Percentiles rank a stretch among this genome's conserved stretches.
These are phyloP conservation scores for Trypanosoma melophagium DNA, from an alignment of 208 protist species.

Conservation along the genomic window DNA sequence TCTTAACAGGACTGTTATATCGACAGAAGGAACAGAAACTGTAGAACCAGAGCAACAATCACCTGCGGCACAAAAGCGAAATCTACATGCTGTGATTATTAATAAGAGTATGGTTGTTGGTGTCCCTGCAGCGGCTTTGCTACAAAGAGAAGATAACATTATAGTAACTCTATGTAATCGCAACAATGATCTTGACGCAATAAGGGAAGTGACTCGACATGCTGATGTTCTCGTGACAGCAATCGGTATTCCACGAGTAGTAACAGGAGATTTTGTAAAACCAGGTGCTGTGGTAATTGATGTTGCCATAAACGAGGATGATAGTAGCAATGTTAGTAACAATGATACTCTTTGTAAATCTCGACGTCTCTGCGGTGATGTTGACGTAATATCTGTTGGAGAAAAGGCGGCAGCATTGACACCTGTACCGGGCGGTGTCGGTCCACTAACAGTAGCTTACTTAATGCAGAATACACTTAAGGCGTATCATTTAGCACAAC, in stretches of 20 bases:
- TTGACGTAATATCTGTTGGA: conserved; percentile 79
- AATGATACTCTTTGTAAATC: background rate
- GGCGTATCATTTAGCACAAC: conserved; percentile 47
- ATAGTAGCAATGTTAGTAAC: conserved; percentile 2
- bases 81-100: conserved; percentile 90
- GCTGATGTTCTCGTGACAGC: conserved; percentile 94
- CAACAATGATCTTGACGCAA: conserved; percentile 65
- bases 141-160: conserved; percentile 75
- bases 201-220: conserved; percentile 36
- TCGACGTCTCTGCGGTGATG: conserved; percentile 60
- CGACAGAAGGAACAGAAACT: background rate
- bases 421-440: conserved; percentile 95
- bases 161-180: conserved; percentile 93
- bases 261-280: conserved; percentile 84
- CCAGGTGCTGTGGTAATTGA: conserved; percentile 94
- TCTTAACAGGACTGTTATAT: conserved; percentile 21
- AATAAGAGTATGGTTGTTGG: conserved; percentile 94
- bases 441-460: conserved; percentile 95
- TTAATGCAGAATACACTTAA: conserved; percentile 90
- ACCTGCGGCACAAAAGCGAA: conserved; percentile 8
- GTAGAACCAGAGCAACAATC: background rate
- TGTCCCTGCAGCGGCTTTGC: conserved; percentile 88
- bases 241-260: conserved; percentile 83
- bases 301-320: conserved; percentile 93
- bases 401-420: conserved; percentile 83